These are phyloP conservation scores for Vaccinium myrtillus DNA, from an alignment of 148 eudicot genomes.

Conservation along the genomic window DNA sequence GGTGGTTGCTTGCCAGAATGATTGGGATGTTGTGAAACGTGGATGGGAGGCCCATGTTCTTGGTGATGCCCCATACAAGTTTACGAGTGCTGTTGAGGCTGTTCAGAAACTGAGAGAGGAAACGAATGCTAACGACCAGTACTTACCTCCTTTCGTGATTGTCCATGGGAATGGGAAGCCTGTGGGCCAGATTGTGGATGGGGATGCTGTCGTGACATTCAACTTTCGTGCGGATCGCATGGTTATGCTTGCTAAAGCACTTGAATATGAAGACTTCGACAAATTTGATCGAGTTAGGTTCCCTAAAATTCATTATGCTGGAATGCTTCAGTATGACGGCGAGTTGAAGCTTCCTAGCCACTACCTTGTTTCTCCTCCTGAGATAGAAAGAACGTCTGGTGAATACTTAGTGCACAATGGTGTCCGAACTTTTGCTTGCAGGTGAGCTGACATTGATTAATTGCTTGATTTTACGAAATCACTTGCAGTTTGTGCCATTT, in stretches of 20 bases:
- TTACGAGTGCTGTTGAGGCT: slow-evolving; percentile 69
- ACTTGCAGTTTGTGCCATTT: background rate
- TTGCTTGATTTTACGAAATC: background rate
- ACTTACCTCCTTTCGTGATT: slow-evolving; percentile 82
- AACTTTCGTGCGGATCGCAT: slow-evolving; percentile 94
- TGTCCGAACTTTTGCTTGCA: slow-evolving; percentile 86
- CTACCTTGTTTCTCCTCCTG: slow-evolving; percentile 87
- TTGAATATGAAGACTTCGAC: slow-evolving; percentile 78
- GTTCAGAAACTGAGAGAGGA: slow-evolving; percentile 69
- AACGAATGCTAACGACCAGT: slow-evolving; percentile 67
- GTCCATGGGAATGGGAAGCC: slow-evolving; percentile 74
- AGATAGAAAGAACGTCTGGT: slow-evolving; percentile 81
- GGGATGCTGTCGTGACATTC: slow-evolving; percentile 89
- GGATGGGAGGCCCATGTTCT: slow-evolving; percentile 99
- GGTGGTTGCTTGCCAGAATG: slow-evolving; percentile 51
- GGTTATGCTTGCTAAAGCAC: slow-evolving; percentile 92
- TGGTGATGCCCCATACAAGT: slow-evolving; percentile 94
- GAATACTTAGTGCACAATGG: slow-evolving; percentile 78
- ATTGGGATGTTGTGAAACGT: slow-evolving; percentile 89
- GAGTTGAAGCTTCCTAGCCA: slow-evolving; percentile 81
- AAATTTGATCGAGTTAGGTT: slow-evolving; percentile 72
- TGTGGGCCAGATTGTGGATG: slow-evolving; percentile 87
- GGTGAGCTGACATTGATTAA: slow-evolving; percentile 35
- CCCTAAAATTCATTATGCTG: slow-evolving; percentile 88
- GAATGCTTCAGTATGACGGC: slow-evolving; percentile 95